A percentile compares a stretch with the other conserved stretches of the same genome.
Evolutionary conservation across 148 eudicot genomes (phyloP).

Genomic region (Pouteria glomerata): DNA sequence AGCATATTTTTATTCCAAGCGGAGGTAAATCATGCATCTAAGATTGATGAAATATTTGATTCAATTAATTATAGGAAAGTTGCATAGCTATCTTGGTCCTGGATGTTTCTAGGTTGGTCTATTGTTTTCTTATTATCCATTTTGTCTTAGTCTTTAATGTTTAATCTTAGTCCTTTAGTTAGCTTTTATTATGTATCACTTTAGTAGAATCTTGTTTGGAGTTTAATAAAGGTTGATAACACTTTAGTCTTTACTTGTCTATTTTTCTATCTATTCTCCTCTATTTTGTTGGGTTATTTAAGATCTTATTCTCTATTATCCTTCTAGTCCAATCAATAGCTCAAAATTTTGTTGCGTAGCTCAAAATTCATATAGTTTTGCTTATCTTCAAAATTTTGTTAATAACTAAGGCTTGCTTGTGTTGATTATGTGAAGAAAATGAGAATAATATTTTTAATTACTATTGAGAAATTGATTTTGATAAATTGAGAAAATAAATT

Average conservation of each 20-base stretch:
- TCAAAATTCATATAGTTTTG: background rate
- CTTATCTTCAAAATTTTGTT: background rate
- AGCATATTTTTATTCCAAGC: slow-evolving; percentile 40
- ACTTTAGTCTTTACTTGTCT: background rate
- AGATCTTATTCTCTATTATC: background rate
- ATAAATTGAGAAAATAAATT: too few species aligned
- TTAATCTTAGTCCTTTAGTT: background rate
- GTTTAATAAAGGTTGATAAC: background rate
- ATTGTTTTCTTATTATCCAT: background rate
- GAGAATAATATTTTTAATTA: background rate
- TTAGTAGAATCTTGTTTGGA: background rate
- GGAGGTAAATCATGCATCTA: slow-evolving; percentile 80
- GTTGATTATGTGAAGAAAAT: slow-evolving; percentile 8
- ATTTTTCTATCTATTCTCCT: background rate
- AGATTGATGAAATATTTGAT: slow-evolving; percentile 95
- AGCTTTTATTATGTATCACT: background rate
- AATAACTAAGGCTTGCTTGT: background rate
- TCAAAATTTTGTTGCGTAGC: too few species aligned
- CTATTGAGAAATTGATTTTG: too few species aligned
- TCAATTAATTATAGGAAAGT: slow-evolving; percentile 88
- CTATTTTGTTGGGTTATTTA: background rate
- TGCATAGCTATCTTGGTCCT: slow-evolving; percentile 89
- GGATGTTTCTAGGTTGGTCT: slow-evolving; percentile 71
- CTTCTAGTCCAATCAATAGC: background rate
- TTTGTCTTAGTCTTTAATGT: background rate